Evolutionary conservation across 2,329 filamentous ascomycete species (phyloP).

Genomic region (Colletotrichum shisoi): DNA sequence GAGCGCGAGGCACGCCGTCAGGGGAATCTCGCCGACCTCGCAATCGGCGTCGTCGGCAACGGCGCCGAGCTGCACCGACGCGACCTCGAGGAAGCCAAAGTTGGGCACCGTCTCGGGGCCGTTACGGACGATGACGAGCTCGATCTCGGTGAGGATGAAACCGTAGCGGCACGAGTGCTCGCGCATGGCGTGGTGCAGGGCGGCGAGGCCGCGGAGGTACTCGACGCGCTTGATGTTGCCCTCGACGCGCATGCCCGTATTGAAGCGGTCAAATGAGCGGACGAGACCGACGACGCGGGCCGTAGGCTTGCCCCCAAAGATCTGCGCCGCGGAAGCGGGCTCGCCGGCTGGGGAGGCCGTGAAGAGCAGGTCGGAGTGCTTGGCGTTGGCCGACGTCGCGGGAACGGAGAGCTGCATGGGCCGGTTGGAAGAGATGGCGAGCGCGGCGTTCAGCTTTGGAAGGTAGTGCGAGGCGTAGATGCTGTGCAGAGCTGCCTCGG

Average conservation of each 20-base stretch:
- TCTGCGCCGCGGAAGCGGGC: conserved; percentile 62
- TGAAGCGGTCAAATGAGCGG: conserved; percentile 92
- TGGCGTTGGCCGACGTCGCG: conserved; percentile 47
- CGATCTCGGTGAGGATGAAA: conserved; percentile 96
- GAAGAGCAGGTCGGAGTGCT: conserved; percentile 66
- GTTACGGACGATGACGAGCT: conserved; percentile 87
- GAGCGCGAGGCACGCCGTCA: conserved; percentile 77
- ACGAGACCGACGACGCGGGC: conserved; percentile 81
- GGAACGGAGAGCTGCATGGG: conserved; percentile 63
- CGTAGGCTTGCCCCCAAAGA: conserved; percentile 58
- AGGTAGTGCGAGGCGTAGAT: conserved; percentile 82
- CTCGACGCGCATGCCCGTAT: conserved; percentile 90
- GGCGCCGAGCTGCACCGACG: conserved; percentile 65
- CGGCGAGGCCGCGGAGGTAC: conserved; percentile 85
- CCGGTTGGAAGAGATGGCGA: conserved; percentile 75
- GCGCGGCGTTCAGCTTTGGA: conserved; percentile 84
- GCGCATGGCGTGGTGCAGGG: conserved; percentile 90
- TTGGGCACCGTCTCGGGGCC: conserved; percentile 75
- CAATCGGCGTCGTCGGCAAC: conserved; percentile 45
- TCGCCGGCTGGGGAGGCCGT: conserved; percentile 69
- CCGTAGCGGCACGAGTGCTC: conserved; percentile 93
- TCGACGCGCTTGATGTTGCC: conserved; percentile 82
- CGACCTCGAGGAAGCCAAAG: conserved; percentile 88
- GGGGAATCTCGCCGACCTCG: conserved; percentile 52
- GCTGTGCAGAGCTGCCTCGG: conserved; percentile 75